Base-by-base conservation (phyloP, 495 filamentous ascomycete species). In the Clavariopsis aquatica region DNA sequence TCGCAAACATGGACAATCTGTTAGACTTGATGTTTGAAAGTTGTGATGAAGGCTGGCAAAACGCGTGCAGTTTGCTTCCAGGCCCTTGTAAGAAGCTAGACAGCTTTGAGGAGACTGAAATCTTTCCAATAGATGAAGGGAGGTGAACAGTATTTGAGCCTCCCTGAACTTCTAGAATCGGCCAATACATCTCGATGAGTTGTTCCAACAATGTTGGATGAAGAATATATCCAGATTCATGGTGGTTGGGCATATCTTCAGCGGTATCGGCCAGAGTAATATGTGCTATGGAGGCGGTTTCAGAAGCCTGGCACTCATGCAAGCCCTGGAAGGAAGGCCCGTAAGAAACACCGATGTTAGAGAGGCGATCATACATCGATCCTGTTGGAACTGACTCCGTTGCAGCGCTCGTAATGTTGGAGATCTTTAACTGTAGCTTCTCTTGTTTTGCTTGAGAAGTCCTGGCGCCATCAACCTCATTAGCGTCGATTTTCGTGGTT, bases 141-240 rank as follows among this genome's bases (percentile, higher is more conserved):
- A 64, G 61, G 27, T 36, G 38, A 13, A 58, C 61, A 1, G 46
- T 52, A 36, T 58, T 38, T 4, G 58, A 38, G 12, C 52, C 19
- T 7, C 20, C 47, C 26, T 36, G 27, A 8, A 53, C 53, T 20
- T 46, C 53, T 10, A 64, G 36, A 1, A 64, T 22, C 15, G 61
- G 61, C 61, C 61, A 64, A 34, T 64, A 64, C 64, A 67, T 49
- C 38, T 61, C 46, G 23, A 67, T 53, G 49, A 67, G 57, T 23
- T 43, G 41, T 28, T 67, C 64, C 6, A 67, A 29, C 52, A 59
- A 53, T 27, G 64, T 27, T 2, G 64, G 64, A 52, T 67, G 64
- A 12, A 67, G 20, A 13, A 62, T 64, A 51, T 64, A 36, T 1
- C 52, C 57, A 22, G 61, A 56, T 29, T 64, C 61, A 31, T 41